Evolutionary conservation across 2,329 filamentous ascomycete genomes (phyloP).

Genomic region (Verticillium tricorpus): DNA sequence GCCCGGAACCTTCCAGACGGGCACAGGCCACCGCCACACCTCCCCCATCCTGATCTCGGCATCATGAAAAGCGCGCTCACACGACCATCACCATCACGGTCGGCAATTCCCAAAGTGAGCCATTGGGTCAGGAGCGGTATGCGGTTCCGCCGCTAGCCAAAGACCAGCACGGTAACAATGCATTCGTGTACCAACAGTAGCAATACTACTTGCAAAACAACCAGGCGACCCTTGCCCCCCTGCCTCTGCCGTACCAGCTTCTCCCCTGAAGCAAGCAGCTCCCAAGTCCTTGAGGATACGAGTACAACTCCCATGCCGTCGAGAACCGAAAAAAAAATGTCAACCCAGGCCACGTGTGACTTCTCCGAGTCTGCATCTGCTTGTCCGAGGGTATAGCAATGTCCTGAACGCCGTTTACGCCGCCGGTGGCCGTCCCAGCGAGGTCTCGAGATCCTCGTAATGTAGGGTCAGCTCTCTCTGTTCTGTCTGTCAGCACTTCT

Average conservation of each 20-base stretch:
- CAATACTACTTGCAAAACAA: not conserved
- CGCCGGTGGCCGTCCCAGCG: slow-evolving; percentile 10
- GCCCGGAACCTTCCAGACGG: not conserved
- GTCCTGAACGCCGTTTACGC: not conserved
- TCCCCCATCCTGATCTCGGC: not conserved
- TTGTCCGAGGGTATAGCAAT: not conserved
- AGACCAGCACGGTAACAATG: not conserved
- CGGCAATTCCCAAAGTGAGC: not conserved
- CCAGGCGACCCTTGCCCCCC: not conserved
- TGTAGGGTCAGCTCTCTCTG: slow-evolving; percentile 58
- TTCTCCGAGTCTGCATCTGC: not conserved
- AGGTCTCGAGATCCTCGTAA: slow-evolving; percentile 58
- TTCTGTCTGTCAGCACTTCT: slow-evolving; percentile 10
- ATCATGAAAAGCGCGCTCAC: not conserved
- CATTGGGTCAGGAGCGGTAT: not conserved
- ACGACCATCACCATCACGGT: not conserved
- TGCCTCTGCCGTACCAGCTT: slow-evolving; percentile 1
- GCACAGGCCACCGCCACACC: not conserved
- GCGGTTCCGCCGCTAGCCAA: not conserved
- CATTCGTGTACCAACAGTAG: not conserved
- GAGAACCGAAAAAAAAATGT: not conserved
- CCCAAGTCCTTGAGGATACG: not conserved
- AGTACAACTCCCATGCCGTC: not conserved
- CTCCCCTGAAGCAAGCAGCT: slow-evolving; percentile 1
- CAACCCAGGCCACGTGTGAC: not conserved